A percentile compares a stretch with the other conserved stretches of the same genome.
These are phyloP conservation scores for Cunninghamia lanceolata DNA, from an alignment of 75 land plant species.

Conservation along the genomic window DNA sequence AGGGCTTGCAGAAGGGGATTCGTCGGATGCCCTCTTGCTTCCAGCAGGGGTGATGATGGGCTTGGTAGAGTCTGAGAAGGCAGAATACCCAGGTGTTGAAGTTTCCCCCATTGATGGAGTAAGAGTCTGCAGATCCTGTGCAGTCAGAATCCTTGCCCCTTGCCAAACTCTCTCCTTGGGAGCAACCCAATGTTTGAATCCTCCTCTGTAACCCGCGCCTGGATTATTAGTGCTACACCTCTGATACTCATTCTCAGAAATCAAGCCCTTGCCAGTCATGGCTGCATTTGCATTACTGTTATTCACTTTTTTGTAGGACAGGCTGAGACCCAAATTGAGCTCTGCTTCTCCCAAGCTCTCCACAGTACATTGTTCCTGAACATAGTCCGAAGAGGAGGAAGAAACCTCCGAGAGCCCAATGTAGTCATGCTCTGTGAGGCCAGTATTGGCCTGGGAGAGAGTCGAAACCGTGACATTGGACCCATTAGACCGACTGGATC, in stretches of 20 bases:
- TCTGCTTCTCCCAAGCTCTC: slow-evolving; percentile 3
- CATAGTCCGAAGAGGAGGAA: background rate
- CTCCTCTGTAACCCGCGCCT: background rate
- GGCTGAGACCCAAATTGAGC: slow-evolving; percentile 8
- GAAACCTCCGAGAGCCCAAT: slow-evolving; percentile 11
- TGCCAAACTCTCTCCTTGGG: slow-evolving; percentile 2
- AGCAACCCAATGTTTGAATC: background rate
- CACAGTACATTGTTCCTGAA: background rate
- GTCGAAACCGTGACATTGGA: slow-evolving; percentile 8
- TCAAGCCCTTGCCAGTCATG: background rate
- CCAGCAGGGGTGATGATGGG: background rate
- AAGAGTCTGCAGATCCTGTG: background rate
- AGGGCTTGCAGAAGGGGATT: background rate
- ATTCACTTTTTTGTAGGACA: background rate
- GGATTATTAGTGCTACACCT: background rate
- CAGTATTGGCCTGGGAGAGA: background rate
- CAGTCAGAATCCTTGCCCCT: slow-evolving; percentile 7
- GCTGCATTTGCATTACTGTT: background rate
- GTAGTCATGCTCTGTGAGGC: background rate
- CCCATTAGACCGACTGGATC: slow-evolving; percentile 10
- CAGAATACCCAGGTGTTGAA: background rate
- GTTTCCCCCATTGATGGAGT: background rate
- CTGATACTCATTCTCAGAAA: background rate
- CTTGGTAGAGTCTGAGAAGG: background rate
- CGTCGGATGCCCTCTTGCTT: background rate